These are phyloP conservation scores for Leishmania aethiopica DNA, from an alignment of 208 protist genomes.

Conservation along the genomic window DNA sequence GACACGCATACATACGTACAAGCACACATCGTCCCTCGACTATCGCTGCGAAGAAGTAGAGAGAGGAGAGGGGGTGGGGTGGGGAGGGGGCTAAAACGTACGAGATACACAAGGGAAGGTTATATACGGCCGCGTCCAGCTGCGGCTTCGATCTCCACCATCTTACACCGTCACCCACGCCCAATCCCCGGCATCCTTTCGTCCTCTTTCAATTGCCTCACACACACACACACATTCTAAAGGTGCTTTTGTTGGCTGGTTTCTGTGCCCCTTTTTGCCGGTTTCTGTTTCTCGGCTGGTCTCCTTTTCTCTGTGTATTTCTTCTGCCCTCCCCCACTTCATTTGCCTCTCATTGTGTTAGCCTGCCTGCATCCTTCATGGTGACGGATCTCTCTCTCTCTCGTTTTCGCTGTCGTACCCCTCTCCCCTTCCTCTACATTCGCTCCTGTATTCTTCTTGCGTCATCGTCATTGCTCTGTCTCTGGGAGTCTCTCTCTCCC, in stretches of 20 bases:
- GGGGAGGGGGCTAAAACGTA: background rate
- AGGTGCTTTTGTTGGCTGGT: slow-evolving; percentile 15
- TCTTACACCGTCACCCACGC: background rate
- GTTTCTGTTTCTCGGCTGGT: slow-evolving; percentile 1
- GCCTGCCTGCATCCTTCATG: background rate
- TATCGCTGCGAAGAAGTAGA: slow-evolving; percentile 3
- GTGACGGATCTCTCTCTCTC: background rate
- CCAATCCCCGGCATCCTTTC: background rate
- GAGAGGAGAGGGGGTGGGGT: background rate
- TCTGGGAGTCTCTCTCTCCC: background rate
- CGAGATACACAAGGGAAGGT: background rate
- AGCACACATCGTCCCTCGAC: background rate
- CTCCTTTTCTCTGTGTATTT: background rate
- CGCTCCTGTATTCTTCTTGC: background rate
- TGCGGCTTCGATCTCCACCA: background rate
- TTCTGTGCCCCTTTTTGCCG: too few relatives aligned
- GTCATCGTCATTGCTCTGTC: slow-evolving; percentile 2
- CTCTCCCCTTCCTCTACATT: background rate
- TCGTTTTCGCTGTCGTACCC: background rate
- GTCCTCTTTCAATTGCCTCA: slow-evolving; percentile 2
- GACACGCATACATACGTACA: background rate
- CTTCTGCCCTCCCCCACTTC: background rate
- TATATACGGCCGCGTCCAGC: background rate
- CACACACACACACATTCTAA: background rate
- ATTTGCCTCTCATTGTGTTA: background rate